Base-by-base conservation (phyloP, 495 filamentous ascomycete genomes). In the Aspergillus panamensis region DNA sequence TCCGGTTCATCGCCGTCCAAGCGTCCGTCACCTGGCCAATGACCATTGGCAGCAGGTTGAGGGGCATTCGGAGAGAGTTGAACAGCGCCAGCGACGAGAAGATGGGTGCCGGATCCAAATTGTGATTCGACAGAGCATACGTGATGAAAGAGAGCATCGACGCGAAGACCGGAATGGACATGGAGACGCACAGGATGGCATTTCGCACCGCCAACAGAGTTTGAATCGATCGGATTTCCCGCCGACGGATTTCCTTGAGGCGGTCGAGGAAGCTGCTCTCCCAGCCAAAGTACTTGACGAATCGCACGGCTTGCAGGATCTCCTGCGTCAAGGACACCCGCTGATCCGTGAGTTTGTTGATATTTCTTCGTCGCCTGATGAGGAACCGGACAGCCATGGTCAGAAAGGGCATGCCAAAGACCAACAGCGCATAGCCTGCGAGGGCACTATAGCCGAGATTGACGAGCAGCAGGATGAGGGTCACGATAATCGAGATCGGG, bases 221-320 rank as follows among this genome's bases (percentile, higher is more conserved):
- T 63, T 95, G 91, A 51, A 96, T 90, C 5, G 85, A 81, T 12
- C 76, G 70, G 62, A 97, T 89, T 67, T 97, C 93, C 44, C 78
- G 78, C 30, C 74, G 76, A 45, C 93, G 84, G 51, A 93, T 87
- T 17, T 84, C 77, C 48, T 80, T 77, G 9, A 97, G 77, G 16
- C 91, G 83, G n/a, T 80, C 75, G 5, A 96, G 75, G 68, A 97
- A 97, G 47, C 86, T 85, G 33, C 79, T 84, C 65, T 97, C 93
- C 93, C 93, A 97, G 8, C 90, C 93, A 67, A 96, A 97, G 72
- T 82, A 96, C 70, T 97, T 97, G 69, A 97, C 92, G 64, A 97
- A 97, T 16, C 91, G 82, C 45, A 96, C 92, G 1, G 88, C 88
- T 58, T 91, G 87, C 19, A 97, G 69, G 33, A 97, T 95, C 65